Conservation (phyloP, 1,284 basidiomycete species). For the Leccinum cinnamomeum region DNA sequence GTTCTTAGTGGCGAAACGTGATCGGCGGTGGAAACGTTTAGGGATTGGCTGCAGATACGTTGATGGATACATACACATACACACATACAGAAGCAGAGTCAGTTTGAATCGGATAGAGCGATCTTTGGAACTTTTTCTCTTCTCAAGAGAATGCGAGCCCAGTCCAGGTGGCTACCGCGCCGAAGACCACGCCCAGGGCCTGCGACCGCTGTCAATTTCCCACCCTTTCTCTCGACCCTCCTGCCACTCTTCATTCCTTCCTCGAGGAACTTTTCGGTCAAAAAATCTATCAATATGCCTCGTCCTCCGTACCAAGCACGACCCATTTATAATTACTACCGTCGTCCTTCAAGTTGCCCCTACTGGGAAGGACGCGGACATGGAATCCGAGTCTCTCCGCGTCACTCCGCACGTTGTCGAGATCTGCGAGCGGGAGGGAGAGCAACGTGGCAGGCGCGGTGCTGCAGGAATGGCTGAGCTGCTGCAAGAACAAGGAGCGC, state of each 20-base stretch:
- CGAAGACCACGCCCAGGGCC: slow-evolving; percentile 33
- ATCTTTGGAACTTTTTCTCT: background rate
- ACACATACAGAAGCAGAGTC: background rate
- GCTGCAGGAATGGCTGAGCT: slow-evolving; percentile 41
- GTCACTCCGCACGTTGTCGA: slow-evolving; percentile 38
- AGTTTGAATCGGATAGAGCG: background rate
- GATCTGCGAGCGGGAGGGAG: slow-evolving; percentile 44
- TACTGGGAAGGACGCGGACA: slow-evolving; percentile 35
- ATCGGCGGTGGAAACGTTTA: slow-evolving; percentile 9
- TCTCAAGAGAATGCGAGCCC: slow-evolving; percentile 37
- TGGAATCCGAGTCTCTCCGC: slow-evolving; percentile 47
- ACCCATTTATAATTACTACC: too few species aligned
- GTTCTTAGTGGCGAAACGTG: background rate
- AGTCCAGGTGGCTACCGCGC: slow-evolving; percentile 39
- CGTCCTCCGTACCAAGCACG: too few species aligned
- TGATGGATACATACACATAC: background rate
- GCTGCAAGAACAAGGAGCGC: slow-evolving; percentile 48
- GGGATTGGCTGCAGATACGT: slow-evolving; percentile 1
- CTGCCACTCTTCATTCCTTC: slow-evolving; percentile 31
- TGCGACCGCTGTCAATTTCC: slow-evolving; percentile 24
- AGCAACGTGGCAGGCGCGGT: slow-evolving; percentile 46
- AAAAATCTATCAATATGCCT: too few species aligned
- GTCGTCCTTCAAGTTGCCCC: too few species aligned
- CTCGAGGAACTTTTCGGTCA: slow-evolving; percentile 34
- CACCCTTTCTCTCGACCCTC: slow-evolving; percentile 20